phyloP scores from a whole-genome alignment of 306 rosid species.

The Cajanus cajan region DNA sequence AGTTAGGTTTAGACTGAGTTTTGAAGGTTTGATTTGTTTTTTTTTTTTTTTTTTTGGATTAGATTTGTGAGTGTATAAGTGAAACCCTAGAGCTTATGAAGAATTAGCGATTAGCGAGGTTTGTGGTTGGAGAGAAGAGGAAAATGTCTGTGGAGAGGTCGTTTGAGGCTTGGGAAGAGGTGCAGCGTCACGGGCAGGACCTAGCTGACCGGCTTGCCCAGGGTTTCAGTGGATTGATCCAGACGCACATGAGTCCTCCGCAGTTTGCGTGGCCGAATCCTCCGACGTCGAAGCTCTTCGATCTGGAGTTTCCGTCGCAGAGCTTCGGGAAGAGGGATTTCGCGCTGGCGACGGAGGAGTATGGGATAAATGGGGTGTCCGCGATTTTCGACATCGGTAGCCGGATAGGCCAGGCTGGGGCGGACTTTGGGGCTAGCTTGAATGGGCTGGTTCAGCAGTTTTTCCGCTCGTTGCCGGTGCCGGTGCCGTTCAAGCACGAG shows the following conservation, averaged over 20 bases:
- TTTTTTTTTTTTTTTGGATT: too few relatives aligned
- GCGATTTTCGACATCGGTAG: slow-evolving; percentile 84
- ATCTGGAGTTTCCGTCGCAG: slow-evolving; percentile 72
- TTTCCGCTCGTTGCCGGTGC: slow-evolving; percentile 73
- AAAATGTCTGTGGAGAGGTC: slow-evolving; percentile 86
- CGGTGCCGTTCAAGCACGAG: slow-evolving; percentile 71
- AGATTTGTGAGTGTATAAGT: neutral
- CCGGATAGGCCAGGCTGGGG: slow-evolving; percentile 91
- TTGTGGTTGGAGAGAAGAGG: too few relatives aligned
- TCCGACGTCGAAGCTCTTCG: slow-evolving; percentile 68
- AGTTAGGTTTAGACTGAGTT: neutral
- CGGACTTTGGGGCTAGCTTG: slow-evolving; percentile 86
- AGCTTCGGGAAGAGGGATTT: slow-evolving; percentile 62
- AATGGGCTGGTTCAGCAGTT: slow-evolving; percentile 91
- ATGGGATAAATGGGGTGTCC: slow-evolving; percentile 64
- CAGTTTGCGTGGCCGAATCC: slow-evolving; percentile 84
- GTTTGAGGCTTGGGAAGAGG: slow-evolving; percentile 97
- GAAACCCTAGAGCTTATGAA: slow-evolving; percentile 21
- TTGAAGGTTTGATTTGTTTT: neutral
- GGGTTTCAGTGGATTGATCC: slow-evolving; percentile 85
- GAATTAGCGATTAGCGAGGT: slow-evolving; percentile 23
- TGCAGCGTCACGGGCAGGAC: slow-evolving; percentile 96
- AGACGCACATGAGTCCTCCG: slow-evolving; percentile 73
- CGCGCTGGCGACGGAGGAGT: slow-evolving; percentile 40
- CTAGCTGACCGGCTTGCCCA: slow-evolving; percentile 92